A percentile compares a stretch with the other conserved stretches of the same genome.
These are phyloP conservation scores for Trichoderma pleuroti DNA, from an alignment of 2,329 filamentous ascomycete genomes.

Conservation along the genomic window DNA sequence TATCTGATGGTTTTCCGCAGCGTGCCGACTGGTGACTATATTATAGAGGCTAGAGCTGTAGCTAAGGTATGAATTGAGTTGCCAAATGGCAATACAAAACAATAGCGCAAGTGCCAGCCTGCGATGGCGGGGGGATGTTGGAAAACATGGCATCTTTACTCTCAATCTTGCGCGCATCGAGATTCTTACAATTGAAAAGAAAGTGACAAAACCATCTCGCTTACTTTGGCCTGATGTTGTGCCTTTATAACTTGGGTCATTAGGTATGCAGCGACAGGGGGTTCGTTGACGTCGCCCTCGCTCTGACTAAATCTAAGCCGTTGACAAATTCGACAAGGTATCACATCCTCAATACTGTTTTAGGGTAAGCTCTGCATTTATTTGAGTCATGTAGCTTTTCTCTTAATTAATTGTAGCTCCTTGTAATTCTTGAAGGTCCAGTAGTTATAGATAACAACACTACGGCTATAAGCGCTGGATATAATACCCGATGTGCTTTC, in stretches of 20 bases:
- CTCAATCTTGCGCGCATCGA: neutral
- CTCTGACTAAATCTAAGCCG: neutral
- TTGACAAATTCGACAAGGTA: neutral
- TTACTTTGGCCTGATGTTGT: neutral
- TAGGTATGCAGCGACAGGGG: neutral
- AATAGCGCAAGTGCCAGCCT: neutral
- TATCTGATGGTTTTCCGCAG: neutral
- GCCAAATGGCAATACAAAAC: neutral
- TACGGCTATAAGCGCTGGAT: neutral
- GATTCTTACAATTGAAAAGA: neutral
- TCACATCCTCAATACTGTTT: neutral
- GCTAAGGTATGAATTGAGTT: neutral
- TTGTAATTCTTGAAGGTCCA: neutral
- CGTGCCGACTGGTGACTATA: neutral
- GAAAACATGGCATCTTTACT: neutral
- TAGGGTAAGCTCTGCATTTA: neutral
- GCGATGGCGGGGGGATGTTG: neutral
- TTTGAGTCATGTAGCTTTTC: neutral
- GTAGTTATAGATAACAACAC: neutral
- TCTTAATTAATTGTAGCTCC: neutral
- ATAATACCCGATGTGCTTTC: neutral
- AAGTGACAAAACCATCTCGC: neutral
- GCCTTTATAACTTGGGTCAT: neutral
- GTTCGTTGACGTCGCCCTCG: neutral
- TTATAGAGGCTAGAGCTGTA: neutral